Base-by-base conservation (phyloP, 768 basidiomycete genomes). In the Leccinum fibrillosum region DNA sequence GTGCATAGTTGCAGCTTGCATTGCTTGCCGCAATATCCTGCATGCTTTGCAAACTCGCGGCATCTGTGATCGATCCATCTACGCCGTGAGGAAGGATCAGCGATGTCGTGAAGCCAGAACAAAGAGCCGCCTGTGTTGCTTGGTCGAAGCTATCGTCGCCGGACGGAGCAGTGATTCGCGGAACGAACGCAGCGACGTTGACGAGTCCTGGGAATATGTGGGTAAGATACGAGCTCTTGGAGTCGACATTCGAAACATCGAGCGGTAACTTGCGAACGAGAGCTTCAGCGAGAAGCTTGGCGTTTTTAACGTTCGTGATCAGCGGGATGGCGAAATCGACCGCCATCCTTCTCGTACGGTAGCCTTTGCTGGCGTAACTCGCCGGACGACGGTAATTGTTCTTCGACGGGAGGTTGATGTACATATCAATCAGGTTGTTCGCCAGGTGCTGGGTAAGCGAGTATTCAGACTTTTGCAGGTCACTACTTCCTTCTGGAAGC, bases 251-350 rank as follows among this genome's bases (percentile, higher is more conserved):
- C 9, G 93, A 90, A 30, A 99, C 91, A 44, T 97, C 90, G 48
- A 98, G 80, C 5, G 94, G 85, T n/a, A 96, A 79, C 73, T 86
- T 94, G 62, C 93, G 85, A 52, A 94, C 87, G 51, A 95, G 78
- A 2, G 96, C 97, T 75, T 98, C 94, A 15, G 92, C 90, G 42
- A 98, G 83, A 69, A 99, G 81, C 74, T 98, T 99, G 56, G 96
- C 96, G 69, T 94, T 94, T 79, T 99, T 99, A 77, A 99, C 90
- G 72, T 99, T 98, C 47, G 96, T 98, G 70, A 98, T 93, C 53
- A 98, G 81, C 1, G 97, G 97, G 34, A 98, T 88, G 30, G 95
- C 97, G 67, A 96, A 98, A 74, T 99, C 97, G 62, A 99, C 94
- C 6, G 97, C 97, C 94, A 98, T 95, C 53, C 97, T 90, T 65